Evolutionary conservation across 805 yeast species (phyloP).

Genomic region (Yarrowia porcina): DNA sequence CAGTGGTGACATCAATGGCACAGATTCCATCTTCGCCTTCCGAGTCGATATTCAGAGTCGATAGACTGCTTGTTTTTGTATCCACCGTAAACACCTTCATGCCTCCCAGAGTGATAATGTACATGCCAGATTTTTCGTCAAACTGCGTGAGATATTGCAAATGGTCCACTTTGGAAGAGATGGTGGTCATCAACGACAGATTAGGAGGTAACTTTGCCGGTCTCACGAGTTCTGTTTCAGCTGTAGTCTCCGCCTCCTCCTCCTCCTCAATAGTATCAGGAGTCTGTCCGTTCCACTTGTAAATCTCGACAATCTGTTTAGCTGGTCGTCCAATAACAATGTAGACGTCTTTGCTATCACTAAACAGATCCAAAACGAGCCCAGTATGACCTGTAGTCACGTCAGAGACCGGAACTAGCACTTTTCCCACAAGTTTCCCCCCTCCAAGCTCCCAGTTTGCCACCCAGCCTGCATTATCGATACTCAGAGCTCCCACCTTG

Average conservation of each 20-base stretch:
- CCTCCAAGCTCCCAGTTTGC: slow-evolving; percentile 22
- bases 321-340: background rate
- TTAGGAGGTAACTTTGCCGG: background rate
- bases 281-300: slow-evolving; percentile 3
- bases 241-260: background rate
- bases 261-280: background rate
- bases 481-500: slow-evolving; percentile 15
- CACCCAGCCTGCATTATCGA: slow-evolving; percentile 1
- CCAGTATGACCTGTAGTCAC: slow-evolving; percentile 12
- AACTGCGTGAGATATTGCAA: slow-evolving; percentile 14
- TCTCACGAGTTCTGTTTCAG: background rate
- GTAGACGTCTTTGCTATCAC: slow-evolving; percentile 5
- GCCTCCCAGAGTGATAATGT: slow-evolving; percentile 6
- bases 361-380: slow-evolving; percentile 6
- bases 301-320: background rate
- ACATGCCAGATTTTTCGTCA: slow-evolving; percentile 15
- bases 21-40: slow-evolving; percentile 14
- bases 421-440: slow-evolving; percentile 1
- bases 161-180: slow-evolving; percentile 2
- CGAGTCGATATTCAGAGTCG: background rate
- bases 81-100: slow-evolving; percentile 9
- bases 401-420: background rate
- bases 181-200: background rate
- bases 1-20: background rate
- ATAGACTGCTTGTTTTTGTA: background rate